These are phyloP conservation scores for Aegle marmelos DNA, from an alignment of 345 rosid species.

Conservation along the genomic window DNA sequence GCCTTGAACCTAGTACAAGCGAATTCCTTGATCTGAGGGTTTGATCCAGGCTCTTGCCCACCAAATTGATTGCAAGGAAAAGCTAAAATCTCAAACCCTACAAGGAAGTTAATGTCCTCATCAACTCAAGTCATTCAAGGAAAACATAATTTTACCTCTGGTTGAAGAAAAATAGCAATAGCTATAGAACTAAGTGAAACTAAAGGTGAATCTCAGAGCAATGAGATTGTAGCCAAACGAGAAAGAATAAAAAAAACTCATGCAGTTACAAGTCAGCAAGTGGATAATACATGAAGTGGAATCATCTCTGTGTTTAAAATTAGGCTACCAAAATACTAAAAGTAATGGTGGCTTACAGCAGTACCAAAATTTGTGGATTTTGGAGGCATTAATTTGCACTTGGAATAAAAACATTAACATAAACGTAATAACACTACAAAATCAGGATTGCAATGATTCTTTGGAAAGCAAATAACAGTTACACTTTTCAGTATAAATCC, in stretches of 20 bases:
- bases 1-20: constrained; percentile 90
- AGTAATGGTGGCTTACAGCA: not conserved
- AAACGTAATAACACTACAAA: not conserved
- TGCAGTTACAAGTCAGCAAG: not conserved
- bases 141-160: not conserved
- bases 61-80: constrained; percentile 96
- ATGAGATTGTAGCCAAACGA: not conserved
- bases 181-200: not conserved
- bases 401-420: not conserved
- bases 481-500: not conserved
- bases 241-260: not conserved
- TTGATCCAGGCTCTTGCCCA: constrained; percentile 84
- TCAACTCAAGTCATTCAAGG: not conserved
- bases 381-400: not conserved
- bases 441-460: not conserved
- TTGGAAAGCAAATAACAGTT: not conserved
- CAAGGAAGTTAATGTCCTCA: not conserved
- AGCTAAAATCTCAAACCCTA: constrained; percentile 88
- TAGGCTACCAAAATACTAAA: not conserved
- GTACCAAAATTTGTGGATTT: not conserved
- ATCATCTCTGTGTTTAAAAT: not conserved
- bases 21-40: constrained; percentile 68
- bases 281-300: not conserved
- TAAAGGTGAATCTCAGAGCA: not conserved
- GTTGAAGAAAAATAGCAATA: not conserved